These are phyloP conservation scores for Colletotrichum australisinense DNA, from an alignment of 2,329 filamentous ascomycete species.

Conservation along the genomic window DNA sequence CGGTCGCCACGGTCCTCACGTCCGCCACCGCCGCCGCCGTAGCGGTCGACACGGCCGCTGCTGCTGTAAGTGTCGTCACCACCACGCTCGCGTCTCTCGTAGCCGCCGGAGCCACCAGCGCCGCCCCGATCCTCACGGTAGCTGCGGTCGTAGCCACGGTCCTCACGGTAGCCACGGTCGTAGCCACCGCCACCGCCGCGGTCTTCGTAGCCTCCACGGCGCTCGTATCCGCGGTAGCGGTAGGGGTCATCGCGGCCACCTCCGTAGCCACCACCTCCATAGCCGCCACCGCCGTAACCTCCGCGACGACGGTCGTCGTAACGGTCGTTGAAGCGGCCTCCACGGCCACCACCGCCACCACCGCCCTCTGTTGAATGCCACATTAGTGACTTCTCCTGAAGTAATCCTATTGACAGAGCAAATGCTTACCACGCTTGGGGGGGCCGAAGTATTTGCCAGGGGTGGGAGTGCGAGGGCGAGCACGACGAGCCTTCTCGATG, in stretches of 20 bases:
- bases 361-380: conserved; percentile 47
- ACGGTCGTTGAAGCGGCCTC: conserved; percentile 62
- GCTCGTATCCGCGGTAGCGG: conserved; percentile 65
- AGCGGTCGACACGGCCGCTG: conserved; percentile 55
- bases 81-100: conserved; percentile 69
- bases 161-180: conserved; percentile 63
- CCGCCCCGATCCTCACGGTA: conserved; percentile 62
- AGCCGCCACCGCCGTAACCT: conserved; percentile 60
- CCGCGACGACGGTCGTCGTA: conserved; percentile 75
- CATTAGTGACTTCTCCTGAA: conserved; percentile 3
- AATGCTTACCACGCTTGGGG: conserved; percentile 88
- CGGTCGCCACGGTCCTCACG: conserved; percentile 58
- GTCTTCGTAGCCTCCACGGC: conserved; percentile 48
- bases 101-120: conserved; percentile 49
- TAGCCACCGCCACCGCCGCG: conserved; percentile 49
- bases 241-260: conserved; percentile 67
- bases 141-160: conserved; percentile 58
- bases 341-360: conserved; percentile 55
- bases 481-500: conserved; percentile 98
- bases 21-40: conserved; percentile 51
- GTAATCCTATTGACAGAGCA: conserved; percentile 35
- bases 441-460: conserved; percentile 99
- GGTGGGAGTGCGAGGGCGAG: conserved; percentile 93
- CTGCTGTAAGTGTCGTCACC: conserved; percentile 54
- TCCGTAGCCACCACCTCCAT: conserved; percentile 54